Conservation (phyloP, 2,329 filamentous ascomycete species). For the Phyllosticta ampelicida region DNA sequence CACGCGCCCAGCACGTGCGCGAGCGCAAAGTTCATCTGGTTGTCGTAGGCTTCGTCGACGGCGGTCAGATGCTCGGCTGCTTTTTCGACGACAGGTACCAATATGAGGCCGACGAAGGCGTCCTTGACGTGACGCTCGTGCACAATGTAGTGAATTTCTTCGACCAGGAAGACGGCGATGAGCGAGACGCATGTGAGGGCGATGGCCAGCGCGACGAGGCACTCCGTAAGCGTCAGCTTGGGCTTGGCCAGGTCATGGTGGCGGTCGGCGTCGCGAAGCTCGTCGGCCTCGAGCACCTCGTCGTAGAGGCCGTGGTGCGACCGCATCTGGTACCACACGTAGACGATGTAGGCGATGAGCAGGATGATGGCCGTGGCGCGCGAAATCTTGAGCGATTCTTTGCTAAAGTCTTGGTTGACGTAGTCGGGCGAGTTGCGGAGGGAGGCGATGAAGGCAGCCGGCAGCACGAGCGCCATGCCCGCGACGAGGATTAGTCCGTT, state of each 20-base stretch:
- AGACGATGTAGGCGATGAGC: constrained; percentile 51
- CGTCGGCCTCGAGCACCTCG: constrained; percentile 60
- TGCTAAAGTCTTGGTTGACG: constrained; percentile 15
- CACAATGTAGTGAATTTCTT: constrained; percentile 57
- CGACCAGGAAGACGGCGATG: constrained; percentile 62
- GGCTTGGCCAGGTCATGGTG: constrained; percentile 49
- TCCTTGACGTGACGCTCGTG: constrained; percentile 36
- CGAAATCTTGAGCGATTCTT: constrained; percentile 54
- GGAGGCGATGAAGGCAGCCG: constrained; percentile 43
- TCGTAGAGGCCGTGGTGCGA: constrained; percentile 70
- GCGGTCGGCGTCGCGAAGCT: constrained; percentile 54
- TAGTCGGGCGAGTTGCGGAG: constrained; percentile 17
- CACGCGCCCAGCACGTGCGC: constrained; percentile 79
- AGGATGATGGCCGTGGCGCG: constrained; percentile 61
- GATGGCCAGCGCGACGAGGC: constrained; percentile 52
- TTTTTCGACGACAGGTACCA: constrained; percentile 76
- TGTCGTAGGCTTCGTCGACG: constrained; percentile 74
- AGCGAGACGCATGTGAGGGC: constrained; percentile 60
- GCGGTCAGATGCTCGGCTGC: constrained; percentile 76
- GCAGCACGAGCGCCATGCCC: constrained; percentile 46
- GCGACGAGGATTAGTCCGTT: constrained; percentile 68
- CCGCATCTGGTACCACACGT: constrained; percentile 61
- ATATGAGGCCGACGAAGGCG: constrained; percentile 58
- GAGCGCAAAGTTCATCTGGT: constrained; percentile 75
- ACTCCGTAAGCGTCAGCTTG: constrained; percentile 68